Percentiles rank a stretch among this genome's conserved stretches.
These are phyloP conservation scores for Rhodamnia rubescens DNA, from an alignment of 345 rosid genomes.

Conservation along the genomic window DNA sequence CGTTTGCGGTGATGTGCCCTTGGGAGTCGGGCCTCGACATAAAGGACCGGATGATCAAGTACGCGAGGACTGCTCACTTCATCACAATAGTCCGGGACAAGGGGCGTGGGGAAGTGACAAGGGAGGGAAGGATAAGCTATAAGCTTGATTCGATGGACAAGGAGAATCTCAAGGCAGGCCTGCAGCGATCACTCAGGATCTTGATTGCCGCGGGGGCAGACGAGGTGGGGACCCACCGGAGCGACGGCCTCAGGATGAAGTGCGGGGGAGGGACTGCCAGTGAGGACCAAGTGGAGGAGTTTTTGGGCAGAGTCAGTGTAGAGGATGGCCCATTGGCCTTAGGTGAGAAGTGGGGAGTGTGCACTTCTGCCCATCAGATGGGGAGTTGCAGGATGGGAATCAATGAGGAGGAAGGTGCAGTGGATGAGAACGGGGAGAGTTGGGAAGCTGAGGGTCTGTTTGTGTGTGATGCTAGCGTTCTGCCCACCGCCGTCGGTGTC, in stretches of 20 bases:
- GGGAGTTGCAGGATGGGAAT: slow-evolving; percentile 63
- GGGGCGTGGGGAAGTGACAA: slow-evolving; percentile 33
- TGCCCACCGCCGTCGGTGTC: slow-evolving; percentile 56
- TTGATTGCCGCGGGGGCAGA: slow-evolving; percentile 61
- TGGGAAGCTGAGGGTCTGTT: slow-evolving; percentile 61
- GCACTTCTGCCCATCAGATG: slow-evolving; percentile 60
- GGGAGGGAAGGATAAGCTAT: slow-evolving; percentile 35
- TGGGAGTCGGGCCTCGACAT: slow-evolving; percentile 56
- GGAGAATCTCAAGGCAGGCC: slow-evolving; percentile 30
- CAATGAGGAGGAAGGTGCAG: slow-evolving; percentile 36
- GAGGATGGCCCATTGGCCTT: slow-evolving; percentile 22
- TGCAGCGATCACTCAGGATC: slow-evolving; percentile 38
- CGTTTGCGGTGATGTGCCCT: slow-evolving; percentile 29
- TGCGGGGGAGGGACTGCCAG: slow-evolving; percentile 22
- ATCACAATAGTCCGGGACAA: slow-evolving; percentile 32
- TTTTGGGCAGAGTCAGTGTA: slow-evolving; percentile 26
- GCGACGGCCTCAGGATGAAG: slow-evolving; percentile 46
- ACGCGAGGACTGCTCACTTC: slow-evolving; percentile 42
- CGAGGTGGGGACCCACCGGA: slow-evolving; percentile 54
- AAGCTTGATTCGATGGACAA: slow-evolving; percentile 17
- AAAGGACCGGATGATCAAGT: slow-evolving; percentile 36
- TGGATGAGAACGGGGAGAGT: slow-evolving; percentile 50
- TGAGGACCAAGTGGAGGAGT: slow-evolving; percentile 28
- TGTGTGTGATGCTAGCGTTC: slow-evolving; percentile 54
- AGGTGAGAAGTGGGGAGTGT: slow-evolving; percentile 21